Evolutionary conservation across 495 filamentous ascomycete genomes (phyloP).

Genomic region (Darksidea phi): DNA sequence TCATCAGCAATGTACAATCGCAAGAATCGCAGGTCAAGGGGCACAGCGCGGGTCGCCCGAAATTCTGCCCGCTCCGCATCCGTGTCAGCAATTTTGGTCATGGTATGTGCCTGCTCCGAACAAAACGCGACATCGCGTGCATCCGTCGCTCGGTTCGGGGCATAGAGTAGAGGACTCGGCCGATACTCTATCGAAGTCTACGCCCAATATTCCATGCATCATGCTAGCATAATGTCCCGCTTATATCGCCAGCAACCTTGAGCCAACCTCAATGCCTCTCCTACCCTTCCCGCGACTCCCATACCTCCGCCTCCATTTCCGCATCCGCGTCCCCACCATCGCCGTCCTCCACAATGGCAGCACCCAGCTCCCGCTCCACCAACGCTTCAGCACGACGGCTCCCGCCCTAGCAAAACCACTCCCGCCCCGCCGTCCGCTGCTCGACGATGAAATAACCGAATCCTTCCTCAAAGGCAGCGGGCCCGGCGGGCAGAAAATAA

Average conservation of each 20-base stretch:
- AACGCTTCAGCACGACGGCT: conserved; percentile 12
- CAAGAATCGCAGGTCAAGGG: no score
- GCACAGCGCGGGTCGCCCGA: conserved; percentile 4
- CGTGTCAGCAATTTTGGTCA: neutral
- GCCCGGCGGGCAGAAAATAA: conserved; percentile 96
- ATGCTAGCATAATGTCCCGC: conserved; percentile 18
- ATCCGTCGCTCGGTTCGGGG: no score
- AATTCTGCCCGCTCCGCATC: conserved; percentile 27
- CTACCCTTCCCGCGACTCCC: neutral
- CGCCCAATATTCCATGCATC: conserved; percentile 11
- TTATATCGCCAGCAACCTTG: neutral
- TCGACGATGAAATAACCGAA: conserved; percentile 76
- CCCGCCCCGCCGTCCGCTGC: conserved; percentile 71
- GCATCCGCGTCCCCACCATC: neutral
- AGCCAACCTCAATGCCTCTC: conserved; percentile 2
- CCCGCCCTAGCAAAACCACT: conserved; percentile 53
- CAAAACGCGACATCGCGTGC: no score
- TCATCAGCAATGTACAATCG: no score
- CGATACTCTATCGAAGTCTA: neutral
- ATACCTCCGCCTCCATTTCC: neutral
- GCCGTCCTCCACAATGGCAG: neutral
- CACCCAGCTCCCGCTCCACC: neutral
- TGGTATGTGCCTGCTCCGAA: no score
- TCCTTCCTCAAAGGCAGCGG: conserved; percentile 88
- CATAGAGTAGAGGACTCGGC: neutral